Conservation (phyloP, 257 asterid species). For the Nicotiana noctiflora region DNA sequence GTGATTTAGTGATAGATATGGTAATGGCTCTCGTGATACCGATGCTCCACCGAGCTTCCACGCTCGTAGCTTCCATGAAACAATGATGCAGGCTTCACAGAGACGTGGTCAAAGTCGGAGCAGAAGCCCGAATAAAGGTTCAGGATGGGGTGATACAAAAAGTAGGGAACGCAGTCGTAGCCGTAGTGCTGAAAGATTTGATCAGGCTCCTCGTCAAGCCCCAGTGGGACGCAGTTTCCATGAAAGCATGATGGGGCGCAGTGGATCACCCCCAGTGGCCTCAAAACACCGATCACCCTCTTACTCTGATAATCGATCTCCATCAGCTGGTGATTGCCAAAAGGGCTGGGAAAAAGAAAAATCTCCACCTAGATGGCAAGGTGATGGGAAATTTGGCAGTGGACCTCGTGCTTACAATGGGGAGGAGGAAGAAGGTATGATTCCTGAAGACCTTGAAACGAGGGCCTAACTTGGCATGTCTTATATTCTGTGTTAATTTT, state of each 20-base stretch:
- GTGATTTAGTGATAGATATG: conserved; percentile 32
- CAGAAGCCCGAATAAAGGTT: conserved; percentile 47
- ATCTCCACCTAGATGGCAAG: conserved; percentile 13
- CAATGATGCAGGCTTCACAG: conserved; percentile 22
- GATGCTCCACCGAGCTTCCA: conserved; percentile 34
- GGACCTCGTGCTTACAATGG: neutral
- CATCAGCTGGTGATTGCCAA: neutral
- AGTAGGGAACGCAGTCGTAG: conserved; percentile 45
- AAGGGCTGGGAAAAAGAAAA: conserved; percentile 18
- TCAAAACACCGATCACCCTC: conserved; percentile 8
- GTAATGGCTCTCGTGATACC: conserved; percentile 26
- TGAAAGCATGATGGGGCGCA: conserved; percentile 43
- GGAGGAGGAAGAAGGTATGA: conserved; percentile 29
- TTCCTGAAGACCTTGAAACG: conserved; percentile 10
- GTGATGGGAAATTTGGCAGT: conserved; percentile 1
- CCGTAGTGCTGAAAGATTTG: conserved; percentile 55
- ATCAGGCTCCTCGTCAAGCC: conserved; percentile 18
- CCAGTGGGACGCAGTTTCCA: conserved; percentile 36
- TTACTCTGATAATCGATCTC: neutral
- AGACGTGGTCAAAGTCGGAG: conserved; percentile 37
- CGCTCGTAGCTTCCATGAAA: conserved; percentile 45
- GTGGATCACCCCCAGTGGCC: conserved; percentile 17
- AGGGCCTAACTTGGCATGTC: neutral
- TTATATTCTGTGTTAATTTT: neutral
- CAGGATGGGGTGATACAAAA: conserved; percentile 41